phyloP scores from a whole-genome alignment of 768 basidiomycete species.

The Sporobolomyces roseus region DNA sequence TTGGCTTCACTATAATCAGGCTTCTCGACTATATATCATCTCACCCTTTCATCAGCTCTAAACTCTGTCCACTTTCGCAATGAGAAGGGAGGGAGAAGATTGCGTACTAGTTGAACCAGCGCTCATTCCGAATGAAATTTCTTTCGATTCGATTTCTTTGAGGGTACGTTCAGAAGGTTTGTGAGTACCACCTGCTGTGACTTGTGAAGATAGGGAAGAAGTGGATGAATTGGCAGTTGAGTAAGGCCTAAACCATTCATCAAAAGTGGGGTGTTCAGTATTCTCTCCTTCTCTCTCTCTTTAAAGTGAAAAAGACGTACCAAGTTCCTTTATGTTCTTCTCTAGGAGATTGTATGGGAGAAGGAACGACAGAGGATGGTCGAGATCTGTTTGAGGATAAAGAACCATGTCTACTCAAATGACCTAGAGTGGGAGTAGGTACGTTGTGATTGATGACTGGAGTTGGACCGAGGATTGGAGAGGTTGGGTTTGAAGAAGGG shows the following conservation, averaged over 20 bases:
- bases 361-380: not conserved
- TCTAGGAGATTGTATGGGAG: constrained; percentile 12
- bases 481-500: not conserved
- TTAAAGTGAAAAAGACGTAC: not conserved
- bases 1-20: constrained; percentile 98
- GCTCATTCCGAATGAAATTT: constrained; percentile 34
- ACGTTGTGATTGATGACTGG: constrained; percentile 6
- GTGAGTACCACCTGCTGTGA: constrained; percentile 14
- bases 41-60: no score
- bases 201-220: constrained; percentile 9
- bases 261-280: no score
- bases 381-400: not conserved
- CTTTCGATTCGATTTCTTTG: constrained; percentile 21
- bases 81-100: no score
- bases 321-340: constrained; percentile 35
- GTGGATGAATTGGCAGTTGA: constrained; percentile 40
- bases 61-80: no score
- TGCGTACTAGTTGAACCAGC: no score
- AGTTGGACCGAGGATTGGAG: constrained; percentile 12
- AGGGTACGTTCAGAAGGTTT: not conserved
- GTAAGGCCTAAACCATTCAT: constrained; percentile 34
- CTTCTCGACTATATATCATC: constrained; percentile 62
- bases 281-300: no score
- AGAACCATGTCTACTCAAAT: constrained; percentile 16
- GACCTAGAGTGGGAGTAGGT: not conserved